Percentiles rank a stretch among this genome's conserved stretches.
Evolutionary conservation across 805 yeast genomes (phyloP).

Genomic region (Komagataella mondaviorum): DNA sequence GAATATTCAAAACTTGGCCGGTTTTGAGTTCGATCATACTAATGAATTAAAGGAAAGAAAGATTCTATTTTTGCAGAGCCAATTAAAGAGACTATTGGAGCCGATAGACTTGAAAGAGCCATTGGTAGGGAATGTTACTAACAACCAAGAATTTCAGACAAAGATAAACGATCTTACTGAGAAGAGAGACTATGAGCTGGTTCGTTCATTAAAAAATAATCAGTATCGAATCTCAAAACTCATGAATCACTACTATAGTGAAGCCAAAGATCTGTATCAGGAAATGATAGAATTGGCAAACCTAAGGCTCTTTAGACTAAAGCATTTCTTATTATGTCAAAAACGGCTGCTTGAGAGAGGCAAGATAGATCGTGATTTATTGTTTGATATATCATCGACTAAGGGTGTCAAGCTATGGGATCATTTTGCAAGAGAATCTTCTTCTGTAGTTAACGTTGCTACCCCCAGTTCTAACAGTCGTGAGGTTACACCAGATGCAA

Average conservation of each 20-base stretch:
- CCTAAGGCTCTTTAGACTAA: conserved; percentile 16
- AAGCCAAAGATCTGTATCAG: conserved; percentile 13
- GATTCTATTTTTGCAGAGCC: background rate
- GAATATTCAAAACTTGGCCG: background rate
- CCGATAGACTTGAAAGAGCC: background rate
- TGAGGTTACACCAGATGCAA: background rate
- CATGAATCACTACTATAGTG: conserved; percentile 11
- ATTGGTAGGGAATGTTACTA: background rate
- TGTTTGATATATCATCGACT: conserved; percentile 14
- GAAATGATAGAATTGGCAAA: conserved; percentile 13
- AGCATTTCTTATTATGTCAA: conserved; percentile 18
- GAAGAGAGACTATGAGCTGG: conserved; percentile 17
- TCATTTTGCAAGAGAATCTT: conserved; percentile 6
- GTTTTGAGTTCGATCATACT: background rate
- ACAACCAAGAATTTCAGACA: conserved; percentile 3
- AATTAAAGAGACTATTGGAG: background rate
- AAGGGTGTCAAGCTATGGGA: conserved; percentile 18
- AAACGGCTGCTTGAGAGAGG: conserved; percentile 11
- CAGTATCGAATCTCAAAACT: conserved; percentile 13
- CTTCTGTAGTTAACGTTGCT: background rate
- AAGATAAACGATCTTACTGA: conserved; percentile 18
- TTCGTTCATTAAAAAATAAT: conserved; percentile 12
- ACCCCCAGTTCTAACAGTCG: background rate
- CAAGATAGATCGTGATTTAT: conserved; percentile 9
- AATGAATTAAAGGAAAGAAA: background rate